Evolutionary conservation across 768 basidiomycete species (phyloP), one percentile per base, ranked within the genome.

Genomic region (Hygrocybe coccinea): DNA sequence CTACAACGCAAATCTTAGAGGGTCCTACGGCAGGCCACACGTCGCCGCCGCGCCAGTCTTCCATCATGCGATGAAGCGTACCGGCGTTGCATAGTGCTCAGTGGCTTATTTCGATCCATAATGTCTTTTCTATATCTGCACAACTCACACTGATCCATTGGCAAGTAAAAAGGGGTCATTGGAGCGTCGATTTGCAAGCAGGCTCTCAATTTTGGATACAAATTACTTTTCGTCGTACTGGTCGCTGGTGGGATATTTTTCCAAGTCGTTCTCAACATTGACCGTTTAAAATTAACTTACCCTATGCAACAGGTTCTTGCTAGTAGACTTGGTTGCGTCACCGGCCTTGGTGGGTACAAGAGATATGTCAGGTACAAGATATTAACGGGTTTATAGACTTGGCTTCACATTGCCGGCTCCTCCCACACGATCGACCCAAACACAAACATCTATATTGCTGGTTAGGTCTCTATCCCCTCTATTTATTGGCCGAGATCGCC

Each of bases 51-150:
- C 57, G 58, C 64, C 64, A 10, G 58, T 79, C 21, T 64, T 72
- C 44, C 74, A 76, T 60, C 87, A 90, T 66, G 71, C 76, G 24
- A 77, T 72, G 54, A 83, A 76, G 61, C 89, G 90, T 66, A 80
- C 82, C 2, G 92, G 92, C 4, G 84, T 91, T 44, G 92, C n/a
- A 74, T 92, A 46, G 82, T 91, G 90, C 59, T 81, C 88, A 8
- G 90, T 94, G 9, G 92, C 91, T 0, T 95, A 94, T 69, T 89
- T 91, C 64, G 89, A 91, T 64, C 90, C 89, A 84, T 90, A 62
- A 65, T 86, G 76, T 22, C n/a, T 34, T 52, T n/a, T 52, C 44
- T 6, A n/a, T 25, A 21, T 24, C 36, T 15, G n/a, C 11, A 12
- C 21, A n/a, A 17, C 12, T 9, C 15, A 34, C n/a, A 33, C 7